phyloP scores from a whole-genome alignment of 1,284 basidiomycete genomes.

The Blastosporella zonata region DNA sequence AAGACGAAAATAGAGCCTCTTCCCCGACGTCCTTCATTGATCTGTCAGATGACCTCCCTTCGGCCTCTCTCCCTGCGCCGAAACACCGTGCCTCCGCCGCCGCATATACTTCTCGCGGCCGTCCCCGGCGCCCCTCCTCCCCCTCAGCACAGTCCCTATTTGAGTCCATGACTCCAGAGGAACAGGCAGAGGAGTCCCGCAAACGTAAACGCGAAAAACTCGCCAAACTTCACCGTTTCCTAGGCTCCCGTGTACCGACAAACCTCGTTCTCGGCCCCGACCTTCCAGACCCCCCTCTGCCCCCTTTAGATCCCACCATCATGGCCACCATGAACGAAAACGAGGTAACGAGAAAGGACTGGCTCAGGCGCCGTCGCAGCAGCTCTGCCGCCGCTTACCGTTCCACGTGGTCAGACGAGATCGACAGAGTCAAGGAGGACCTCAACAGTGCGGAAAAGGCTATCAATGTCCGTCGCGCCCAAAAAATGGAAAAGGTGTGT shows the following conservation, averaged over 20 bases:
- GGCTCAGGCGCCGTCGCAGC: constrained; percentile 51
- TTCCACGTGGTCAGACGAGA: constrained; percentile 46
- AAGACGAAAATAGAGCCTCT: constrained; percentile 21
- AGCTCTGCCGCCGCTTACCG: constrained; percentile 50
- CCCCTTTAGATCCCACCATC: constrained; percentile 29
- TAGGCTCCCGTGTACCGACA: constrained; percentile 72
- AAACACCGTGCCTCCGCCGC: constrained; percentile 8
- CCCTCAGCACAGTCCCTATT: constrained; percentile 43
- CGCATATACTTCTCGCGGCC: constrained; percentile 17
- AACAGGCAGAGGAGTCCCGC: constrained; percentile 56
- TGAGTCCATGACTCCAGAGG: constrained; percentile 49
- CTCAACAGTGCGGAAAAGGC: constrained; percentile 70
- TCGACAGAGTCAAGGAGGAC: constrained; percentile 65
- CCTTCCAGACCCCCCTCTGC: constrained; percentile 32
- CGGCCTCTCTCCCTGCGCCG: constrained; percentile 25
- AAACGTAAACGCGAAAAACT: constrained; percentile 69
- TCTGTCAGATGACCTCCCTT: constrained; percentile 53
- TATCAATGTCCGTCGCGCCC: constrained; percentile 70
- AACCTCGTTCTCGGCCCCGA: constrained; percentile 59
- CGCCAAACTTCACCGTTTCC: constrained; percentile 75
- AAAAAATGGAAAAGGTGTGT: constrained; percentile 80
- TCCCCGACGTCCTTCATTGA: constrained; percentile 62
- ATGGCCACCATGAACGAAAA: constrained; percentile 12
- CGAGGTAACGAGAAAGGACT: constrained; percentile 30
- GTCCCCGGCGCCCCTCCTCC: constrained; percentile 21